Evolutionary conservation across 306 rosid species (phyloP), one percentile per base, ranked within the genome.

Genomic region (Fragaria nilgerrensis): DNA sequence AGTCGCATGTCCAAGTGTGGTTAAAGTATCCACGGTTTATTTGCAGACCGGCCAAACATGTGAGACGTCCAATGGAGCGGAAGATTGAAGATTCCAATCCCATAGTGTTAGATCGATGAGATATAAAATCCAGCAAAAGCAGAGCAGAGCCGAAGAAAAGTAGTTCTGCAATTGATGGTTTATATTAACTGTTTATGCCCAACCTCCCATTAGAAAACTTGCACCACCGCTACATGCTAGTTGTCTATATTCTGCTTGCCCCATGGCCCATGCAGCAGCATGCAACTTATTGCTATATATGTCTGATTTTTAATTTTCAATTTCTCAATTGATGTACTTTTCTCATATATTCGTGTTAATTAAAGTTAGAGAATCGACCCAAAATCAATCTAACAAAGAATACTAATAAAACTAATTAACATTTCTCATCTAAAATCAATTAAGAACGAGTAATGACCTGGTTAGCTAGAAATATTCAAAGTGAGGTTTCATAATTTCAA

Each of bases 181-280:
- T 75, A 49, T 78, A 81, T 66, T 29, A 68, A 80, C 80, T 69
- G 79, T 84, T 73, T 78, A 70, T 77, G 82, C 70, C 74, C 69
- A 37, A 65, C 85, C 85, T 73, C 70, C 78, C 85, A 20, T 72
- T 72, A 17, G 37, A 71, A 66, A 75, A 41, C 25, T 9, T 34
- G 72, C 71, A 34, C 67, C 73, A 63, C 74, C 64, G 45, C 61
- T 67, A 71, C 58, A 45, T 50, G 45, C 47, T 64, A 74, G 74
- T 85, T 82, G 86, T 47, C 75, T 43, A 72, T 80, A 83, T 86
- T 80, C 63, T 82, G 77, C 72, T 81, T 44, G 37, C 74, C 84
- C 71, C 39, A 55, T 62, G 81, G 65, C 84, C 80, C 82, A 80
- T 80, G 75, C 72, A 39, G 14, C 70, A 9, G 66, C 67, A 47